Evolutionary conservation across 2,329 filamentous ascomycete species (phyloP).

Genomic region (Fusarium duplospermum): DNA sequence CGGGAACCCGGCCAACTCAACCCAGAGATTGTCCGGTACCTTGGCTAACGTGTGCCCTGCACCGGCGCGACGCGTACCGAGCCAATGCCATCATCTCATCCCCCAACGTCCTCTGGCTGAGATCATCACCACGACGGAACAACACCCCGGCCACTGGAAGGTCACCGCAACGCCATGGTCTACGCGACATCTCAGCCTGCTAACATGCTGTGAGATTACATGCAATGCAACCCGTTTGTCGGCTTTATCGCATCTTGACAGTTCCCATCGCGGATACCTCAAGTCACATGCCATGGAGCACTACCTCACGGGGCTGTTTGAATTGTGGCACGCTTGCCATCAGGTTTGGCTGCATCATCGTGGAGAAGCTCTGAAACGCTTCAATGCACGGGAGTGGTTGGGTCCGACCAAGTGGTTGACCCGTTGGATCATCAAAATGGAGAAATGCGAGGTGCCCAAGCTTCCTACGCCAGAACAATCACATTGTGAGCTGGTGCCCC

Average conservation of each 20-base stretch:
- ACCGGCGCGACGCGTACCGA: constrained; percentile 17
- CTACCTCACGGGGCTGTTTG: constrained; percentile 2
- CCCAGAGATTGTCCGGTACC: constrained; percentile 21
- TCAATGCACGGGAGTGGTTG: constrained; percentile 11
- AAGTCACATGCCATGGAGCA: background rate
- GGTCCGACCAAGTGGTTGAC: constrained; percentile 32
- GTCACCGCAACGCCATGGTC: background rate
- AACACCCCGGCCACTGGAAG: constrained; percentile 2
- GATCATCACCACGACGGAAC: constrained; percentile 26
- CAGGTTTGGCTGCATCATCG: constrained; percentile 6
- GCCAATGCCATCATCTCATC: constrained; percentile 24
- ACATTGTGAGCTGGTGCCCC: constrained; percentile 2
- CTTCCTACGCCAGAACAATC: background rate
- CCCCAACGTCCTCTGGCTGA: constrained; percentile 25
- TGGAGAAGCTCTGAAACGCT: constrained; percentile 10
- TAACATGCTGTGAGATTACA: background rate
- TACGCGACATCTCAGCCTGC: background rate
- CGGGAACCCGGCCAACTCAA: background rate
- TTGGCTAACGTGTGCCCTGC: constrained; percentile 3
- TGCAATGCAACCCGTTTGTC: background rate
- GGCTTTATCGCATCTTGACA: background rate
- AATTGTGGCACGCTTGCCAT: constrained; percentile 2
- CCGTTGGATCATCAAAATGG: constrained; percentile 11
- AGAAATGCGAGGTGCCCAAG: constrained; percentile 7
- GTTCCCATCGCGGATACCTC: constrained; percentile 1